Evolutionary conservation across 345 rosid species (phyloP), one percentile per base, ranked within the genome.

Genomic region (Corchorus capsularis): DNA sequence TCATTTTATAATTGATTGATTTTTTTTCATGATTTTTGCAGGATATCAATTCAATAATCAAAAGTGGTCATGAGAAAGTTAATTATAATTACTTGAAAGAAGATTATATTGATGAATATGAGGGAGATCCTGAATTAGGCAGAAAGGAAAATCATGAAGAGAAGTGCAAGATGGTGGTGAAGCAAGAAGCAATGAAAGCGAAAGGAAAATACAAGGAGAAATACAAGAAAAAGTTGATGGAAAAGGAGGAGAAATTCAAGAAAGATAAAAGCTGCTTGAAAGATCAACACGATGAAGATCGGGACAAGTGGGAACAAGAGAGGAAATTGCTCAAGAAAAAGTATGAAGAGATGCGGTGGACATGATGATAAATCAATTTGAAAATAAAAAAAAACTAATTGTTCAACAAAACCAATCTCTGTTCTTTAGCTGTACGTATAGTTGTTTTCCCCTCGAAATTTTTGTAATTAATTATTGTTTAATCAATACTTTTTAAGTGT

Each of bases 311-410:
- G 73, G 73, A 69, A 49, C 43, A 69, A 27, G 72, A 69, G 45
- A 27, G 45, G 22, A 69, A 50, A 19, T 32, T 47, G 20, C 57
- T 69, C 19, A 49, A 47, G 59, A 47, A 49, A 3, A 69, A 49
- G 57, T 69, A 69, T 15, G 45, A 69, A 50, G 20, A 22, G 72
- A 20, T 69, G 72, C 59, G 72, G 1, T 69, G 72, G 71, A 66
- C 52, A 43, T 66, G 43, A 65, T 20, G 17, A 5, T 8, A 41
- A 43, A 14, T n/a, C 27, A 27, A 15, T 14, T 16, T 27, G 27
- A 27, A 27, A 63, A 63, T 37, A 20, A 56, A 57, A 8, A 20
- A 55, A 39, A 39, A 39, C 6, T 39, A 27, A 27, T 27, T 39
- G 43, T 39, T 39, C 43, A 39, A 39, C 5, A 39, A 39, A 27